Base-by-base conservation (phyloP, 1,139 yeast genomes). In the Yamadazyma siamensis region DNA sequence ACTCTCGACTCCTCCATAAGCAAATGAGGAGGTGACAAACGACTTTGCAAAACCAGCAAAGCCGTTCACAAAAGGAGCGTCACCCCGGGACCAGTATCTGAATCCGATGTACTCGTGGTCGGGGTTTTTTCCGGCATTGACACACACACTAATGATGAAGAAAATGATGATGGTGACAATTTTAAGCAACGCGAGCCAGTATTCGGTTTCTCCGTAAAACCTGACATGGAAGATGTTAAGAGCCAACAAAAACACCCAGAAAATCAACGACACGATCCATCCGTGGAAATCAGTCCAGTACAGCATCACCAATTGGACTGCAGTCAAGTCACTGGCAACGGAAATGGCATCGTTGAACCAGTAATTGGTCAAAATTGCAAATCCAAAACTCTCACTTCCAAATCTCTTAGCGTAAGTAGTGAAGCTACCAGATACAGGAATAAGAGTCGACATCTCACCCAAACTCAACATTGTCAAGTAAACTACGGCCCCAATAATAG, bases 1-100 rank as follows among this genome's bases (percentile, higher is more conserved):
- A 6, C 77, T 63, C 50, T 80, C 87, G 3, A 80, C 71, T 27
- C 87, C 86, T 41, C 85, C 85, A 46, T 71, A 77, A 5, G 85
- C 80, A 52, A 77, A 79, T 16, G 81, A 65, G 2, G 87, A 82
- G 13, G 82, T 72, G 12, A 58, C 68, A 35, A 65, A 65, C 8
- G 59, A 50, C 15, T 47, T 47, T 19, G 65, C 62, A 44, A 65
- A 65, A 0, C 71, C 71, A 31, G 51, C 44, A 42, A 65, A 59
- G 1, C 71, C 71, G 39, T 59, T 39, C 11, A 65, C 71, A 41
- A 63, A 50, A 11, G 71, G 71, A 12, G 70, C 69, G 36, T 63
- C 69, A 3, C 62, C 63, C 26, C 51, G 34, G 17, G 56, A 50
- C 69, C 69, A 65, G 40, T 52, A 56, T 29, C 47, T 54, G 49